A percentile compares a stretch with the other conserved stretches of the same genome.
Conservation (phyloP, 108 stramenopile genomes). For the Aurantiochytrium sp. region DNA sequence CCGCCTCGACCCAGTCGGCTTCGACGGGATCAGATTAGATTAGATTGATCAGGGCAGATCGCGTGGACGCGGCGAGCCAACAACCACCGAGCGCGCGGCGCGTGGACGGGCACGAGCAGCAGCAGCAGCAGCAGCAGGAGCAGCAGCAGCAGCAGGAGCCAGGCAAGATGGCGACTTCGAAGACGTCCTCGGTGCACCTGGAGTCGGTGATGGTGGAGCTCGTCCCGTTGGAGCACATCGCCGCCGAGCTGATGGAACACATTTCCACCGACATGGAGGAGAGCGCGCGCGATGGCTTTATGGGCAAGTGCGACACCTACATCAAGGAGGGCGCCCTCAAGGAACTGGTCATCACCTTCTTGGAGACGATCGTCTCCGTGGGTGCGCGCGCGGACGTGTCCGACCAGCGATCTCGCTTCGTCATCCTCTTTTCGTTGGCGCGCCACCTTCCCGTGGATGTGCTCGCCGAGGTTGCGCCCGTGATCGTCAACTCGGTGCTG, state of each 20-base stretch:
- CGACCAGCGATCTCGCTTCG: background rate
- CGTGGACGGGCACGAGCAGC: too few species aligned
- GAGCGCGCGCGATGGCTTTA: background rate
- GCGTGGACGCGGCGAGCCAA: too few species aligned
- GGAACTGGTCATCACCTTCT: background rate
- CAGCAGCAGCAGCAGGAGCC: too few species aligned
- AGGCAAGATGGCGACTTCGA: constrained; percentile 25
- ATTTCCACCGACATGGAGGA: background rate
- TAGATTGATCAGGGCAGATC: too few species aligned
- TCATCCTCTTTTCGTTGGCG: constrained; percentile 5
- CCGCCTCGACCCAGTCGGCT: too few species aligned
- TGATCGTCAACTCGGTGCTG: background rate
- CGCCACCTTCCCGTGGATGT: constrained; percentile 4
- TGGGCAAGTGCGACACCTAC: constrained; percentile 21
- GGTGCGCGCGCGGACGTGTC: background rate
- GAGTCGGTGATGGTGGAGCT: constrained; percentile 26
- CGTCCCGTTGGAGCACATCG: background rate
- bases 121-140: too few species aligned
- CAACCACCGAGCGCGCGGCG: too few species aligned
- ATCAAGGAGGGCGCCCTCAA: background rate
- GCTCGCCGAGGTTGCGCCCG: background rate
- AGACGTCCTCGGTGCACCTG: background rate
- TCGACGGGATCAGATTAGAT: background rate
- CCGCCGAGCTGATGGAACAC: background rate
- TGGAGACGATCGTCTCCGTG: background rate